Percentiles rank a stretch among this genome's conserved stretches.
These are phyloP conservation scores for Plantago coronopus DNA, from an alignment of 305 asterid genomes.

Conservation along the genomic window DNA sequence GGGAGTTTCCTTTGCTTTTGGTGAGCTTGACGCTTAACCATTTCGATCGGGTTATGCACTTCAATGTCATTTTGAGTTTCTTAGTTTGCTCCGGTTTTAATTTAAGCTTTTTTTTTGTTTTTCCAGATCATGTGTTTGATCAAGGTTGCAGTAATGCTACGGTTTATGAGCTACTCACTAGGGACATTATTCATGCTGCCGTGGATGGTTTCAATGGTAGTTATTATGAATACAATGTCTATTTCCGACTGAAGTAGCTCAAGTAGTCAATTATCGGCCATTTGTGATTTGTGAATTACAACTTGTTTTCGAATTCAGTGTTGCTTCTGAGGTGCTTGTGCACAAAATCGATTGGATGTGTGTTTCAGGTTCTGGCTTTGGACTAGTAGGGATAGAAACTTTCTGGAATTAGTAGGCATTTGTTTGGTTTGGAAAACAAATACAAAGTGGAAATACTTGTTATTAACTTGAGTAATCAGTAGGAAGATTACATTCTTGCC, in stretches of 20 bases:
- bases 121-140: slow-evolving; percentile 83
- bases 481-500: too few relatives aligned
- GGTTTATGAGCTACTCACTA: slow-evolving; percentile 72
- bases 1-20: slow-evolving; percentile 79
- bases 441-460: too few relatives aligned
- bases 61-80: background rate
- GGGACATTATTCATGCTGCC: slow-evolving; percentile 69
- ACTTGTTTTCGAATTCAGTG: background rate
- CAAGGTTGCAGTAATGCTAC: slow-evolving; percentile 61
- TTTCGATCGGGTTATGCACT: background rate
- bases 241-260: background rate
- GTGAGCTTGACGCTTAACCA: slow-evolving; percentile 28
- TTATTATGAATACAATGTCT: too few relatives aligned
- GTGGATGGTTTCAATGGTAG: slow-evolving; percentile 86
- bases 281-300: background rate
- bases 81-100: background rate
- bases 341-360: too few relatives aligned
- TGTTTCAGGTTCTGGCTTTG: too few relatives aligned
- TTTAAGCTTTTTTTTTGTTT: slow-evolving; percentile 10
- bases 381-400: too few relatives aligned
- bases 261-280: too few relatives aligned
- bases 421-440: too few relatives aligned
- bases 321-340: background rate
- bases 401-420: too few relatives aligned
- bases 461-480: too few relatives aligned